Base-by-base conservation (phyloP, 257 asterid species). In the Primulina eburnea region DNA sequence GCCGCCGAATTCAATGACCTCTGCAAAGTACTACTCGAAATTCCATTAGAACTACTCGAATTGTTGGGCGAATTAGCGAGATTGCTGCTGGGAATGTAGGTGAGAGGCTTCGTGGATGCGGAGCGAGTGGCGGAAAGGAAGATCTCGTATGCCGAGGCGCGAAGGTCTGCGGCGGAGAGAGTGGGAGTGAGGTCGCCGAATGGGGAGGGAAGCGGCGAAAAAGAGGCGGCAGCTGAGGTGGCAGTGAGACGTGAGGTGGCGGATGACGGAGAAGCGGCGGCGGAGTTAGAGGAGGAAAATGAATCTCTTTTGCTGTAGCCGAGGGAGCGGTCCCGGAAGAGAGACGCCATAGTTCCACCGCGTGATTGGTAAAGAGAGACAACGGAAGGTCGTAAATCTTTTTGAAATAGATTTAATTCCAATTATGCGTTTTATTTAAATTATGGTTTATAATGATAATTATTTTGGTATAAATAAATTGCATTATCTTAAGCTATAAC, bases 1-100 rank as follows among this genome's bases (percentile, higher is more conserved):
- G 99, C 97, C 4, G 99, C 83, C 20, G 96, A 89, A 21, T 97
- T 90, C 77, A 90, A 69, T 8, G 99, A 93, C 84, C 92, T 79
- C 85, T 87, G 94, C 76, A 82, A 50, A 26, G 79, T 70, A 20
- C 87, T 83, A 33, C 76, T 69, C 38, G 83, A 80, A 79, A 74
- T 57, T 63, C 81, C 79, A 26, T 60, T 65, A 5, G 72, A 2
- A 60, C 20, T 55, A 52, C 55, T 43, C 55, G 28, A 4, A 62
- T 37, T 35, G 78, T 40, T 75, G 33, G 82, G 81, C 16, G 83
- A 73, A 73, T 18, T 73, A 47, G 17, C 26, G 60, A 52, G 66
- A 68, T 69, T 71, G 70, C 30, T 69, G 68, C 65, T 82, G 65
- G 89, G 32, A 75, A 32, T 82, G 87, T 79, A 83, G 71, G 90